Conservation (phyloP, 345 rosid genomes). For the Salix udensis region DNA sequence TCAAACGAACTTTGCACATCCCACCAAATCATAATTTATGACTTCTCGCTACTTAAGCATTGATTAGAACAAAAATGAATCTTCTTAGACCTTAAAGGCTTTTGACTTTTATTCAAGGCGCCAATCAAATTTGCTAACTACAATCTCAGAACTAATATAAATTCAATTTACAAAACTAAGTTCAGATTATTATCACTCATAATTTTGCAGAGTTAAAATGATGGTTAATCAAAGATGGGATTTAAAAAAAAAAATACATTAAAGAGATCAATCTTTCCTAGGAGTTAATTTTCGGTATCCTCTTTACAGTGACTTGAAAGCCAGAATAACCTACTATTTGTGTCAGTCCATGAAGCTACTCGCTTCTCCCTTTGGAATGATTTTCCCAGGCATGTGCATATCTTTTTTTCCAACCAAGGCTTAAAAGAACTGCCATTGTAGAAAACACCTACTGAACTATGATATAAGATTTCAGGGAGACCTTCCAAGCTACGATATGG, state of each 20-base stretch:
- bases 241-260: not conserved
- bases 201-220: too few species aligned
- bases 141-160: not conserved
- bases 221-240: not conserved
- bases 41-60: not conserved
- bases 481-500: not conserved
- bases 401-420: not conserved
- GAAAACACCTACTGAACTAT: not conserved
- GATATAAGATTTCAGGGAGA: not conserved
- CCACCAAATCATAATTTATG: not conserved
- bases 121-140: not conserved
- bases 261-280: not conserved
- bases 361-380: not conserved
- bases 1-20: constrained; percentile 70
- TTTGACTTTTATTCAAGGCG: not conserved
- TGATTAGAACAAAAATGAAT: not conserved
- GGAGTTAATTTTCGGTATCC: not conserved
- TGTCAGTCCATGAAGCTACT: not conserved
- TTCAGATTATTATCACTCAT: not conserved
- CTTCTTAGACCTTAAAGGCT: not conserved
- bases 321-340: not conserved
- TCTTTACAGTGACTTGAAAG: not conserved
- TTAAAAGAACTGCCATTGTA: not conserved
- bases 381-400: not conserved
- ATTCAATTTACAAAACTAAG: not conserved